A percentile compares a stretch with the other conserved stretches of the same genome.
Evolutionary conservation across 371 early-diverging fungal genomes (phyloP).

Genomic region (Rhizomucor miehei): DNA sequence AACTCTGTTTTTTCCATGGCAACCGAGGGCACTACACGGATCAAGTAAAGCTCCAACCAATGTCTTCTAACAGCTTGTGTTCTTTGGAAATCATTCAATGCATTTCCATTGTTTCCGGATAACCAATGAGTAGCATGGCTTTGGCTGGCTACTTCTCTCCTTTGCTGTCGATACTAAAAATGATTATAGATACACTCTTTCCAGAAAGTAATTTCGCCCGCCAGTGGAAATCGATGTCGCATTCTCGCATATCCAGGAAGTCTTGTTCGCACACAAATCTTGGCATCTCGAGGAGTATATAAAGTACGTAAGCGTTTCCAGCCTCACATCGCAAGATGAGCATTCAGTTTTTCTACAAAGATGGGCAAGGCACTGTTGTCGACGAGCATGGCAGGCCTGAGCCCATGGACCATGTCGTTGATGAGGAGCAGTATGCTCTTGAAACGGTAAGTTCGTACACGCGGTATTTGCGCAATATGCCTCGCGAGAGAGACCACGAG

Average conservation of each 20-base stretch:
- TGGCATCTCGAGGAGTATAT: no score
- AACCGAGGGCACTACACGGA: no score
- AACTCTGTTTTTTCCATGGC: no score
- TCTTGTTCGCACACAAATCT: background rate
- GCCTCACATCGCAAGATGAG: conserved; percentile 1
- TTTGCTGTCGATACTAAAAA: no score
- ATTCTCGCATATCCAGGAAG: background rate
- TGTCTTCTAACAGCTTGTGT: no score
- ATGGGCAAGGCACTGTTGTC: conserved; percentile 13
- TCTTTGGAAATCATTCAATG: no score
- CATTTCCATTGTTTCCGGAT: no score
- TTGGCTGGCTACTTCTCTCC: no score
- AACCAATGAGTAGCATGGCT: no score
- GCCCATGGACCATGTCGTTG: conserved; percentile 18
- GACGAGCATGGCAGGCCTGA: conserved; percentile 12
- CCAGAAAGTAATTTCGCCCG: conserved; percentile 1
- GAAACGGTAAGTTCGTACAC: conserved; percentile 11
- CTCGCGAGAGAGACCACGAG: conserved; percentile 1
- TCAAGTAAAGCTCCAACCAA: no score
- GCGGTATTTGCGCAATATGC: conserved; percentile 5
- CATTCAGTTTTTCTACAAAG: conserved; percentile 8
- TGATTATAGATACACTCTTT: conserved; percentile 2
- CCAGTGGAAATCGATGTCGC: conserved; percentile 2
- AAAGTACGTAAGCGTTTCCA: no score
- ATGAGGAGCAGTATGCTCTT: conserved; percentile 15